These are phyloP conservation scores for Nitzschia inconspicua DNA, from an alignment of 108 stramenopile species.

Conservation along the genomic window DNA sequence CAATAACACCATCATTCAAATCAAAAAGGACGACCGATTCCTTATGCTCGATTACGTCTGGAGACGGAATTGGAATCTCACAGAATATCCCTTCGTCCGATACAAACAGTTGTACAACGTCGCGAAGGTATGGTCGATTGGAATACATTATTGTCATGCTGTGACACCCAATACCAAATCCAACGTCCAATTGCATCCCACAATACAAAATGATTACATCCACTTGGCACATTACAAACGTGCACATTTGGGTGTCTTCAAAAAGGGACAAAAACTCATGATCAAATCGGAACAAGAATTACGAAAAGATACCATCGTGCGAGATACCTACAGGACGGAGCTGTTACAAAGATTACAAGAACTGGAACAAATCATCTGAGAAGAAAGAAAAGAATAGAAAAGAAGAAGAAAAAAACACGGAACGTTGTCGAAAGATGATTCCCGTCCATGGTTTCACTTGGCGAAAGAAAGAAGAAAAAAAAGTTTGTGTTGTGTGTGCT, in stretches of 20 bases:
- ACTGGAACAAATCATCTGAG: too few relatives aligned
- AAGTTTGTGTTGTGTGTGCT: too few relatives aligned
- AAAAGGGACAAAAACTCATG: background rate
- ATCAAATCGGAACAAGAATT: constrained; percentile 1
- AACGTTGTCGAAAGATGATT: too few relatives aligned
- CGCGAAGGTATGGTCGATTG: background rate
- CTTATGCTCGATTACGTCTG: constrained; percentile 3
- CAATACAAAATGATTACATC: background rate
- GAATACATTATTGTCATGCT: background rate
- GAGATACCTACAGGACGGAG: constrained; percentile 3
- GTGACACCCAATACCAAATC: too few relatives aligned
- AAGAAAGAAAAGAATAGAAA: too few relatives aligned
- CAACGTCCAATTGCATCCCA: background rate
- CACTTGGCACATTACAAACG: constrained; percentile 1
- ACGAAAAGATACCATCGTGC: background rate
- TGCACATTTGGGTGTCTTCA: constrained; percentile 2
- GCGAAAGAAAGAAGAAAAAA: too few relatives aligned
- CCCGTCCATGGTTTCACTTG: too few relatives aligned
- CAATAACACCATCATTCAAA: background rate
- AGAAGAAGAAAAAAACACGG: too few relatives aligned
- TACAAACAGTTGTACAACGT: constrained; percentile 1
- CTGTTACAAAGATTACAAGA: too few relatives aligned
- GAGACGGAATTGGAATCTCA: constrained; percentile 1
- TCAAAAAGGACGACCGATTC: too few relatives aligned
- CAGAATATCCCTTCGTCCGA: background rate